Conservation (phyloP, 2,329 filamentous ascomycete species). For the Apiospora marii region DNA sequence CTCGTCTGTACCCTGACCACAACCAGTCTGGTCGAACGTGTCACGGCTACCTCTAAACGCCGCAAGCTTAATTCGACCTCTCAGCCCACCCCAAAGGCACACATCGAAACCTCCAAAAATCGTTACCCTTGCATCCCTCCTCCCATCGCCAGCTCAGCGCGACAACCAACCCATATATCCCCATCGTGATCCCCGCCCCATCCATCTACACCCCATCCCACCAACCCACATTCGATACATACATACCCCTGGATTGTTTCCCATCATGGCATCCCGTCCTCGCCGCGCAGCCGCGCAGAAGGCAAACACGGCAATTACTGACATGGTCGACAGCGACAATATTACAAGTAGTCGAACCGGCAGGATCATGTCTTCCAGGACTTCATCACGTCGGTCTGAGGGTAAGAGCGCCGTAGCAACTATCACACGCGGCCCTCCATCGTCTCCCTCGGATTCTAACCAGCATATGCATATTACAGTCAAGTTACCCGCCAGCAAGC, state of each 20-base stretch:
- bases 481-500: slow-evolving; percentile 60
- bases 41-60: slow-evolving; percentile 19
- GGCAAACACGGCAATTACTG: slow-evolving; percentile 56
- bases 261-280: slow-evolving; percentile 42
- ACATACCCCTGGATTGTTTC: slow-evolving; percentile 16
- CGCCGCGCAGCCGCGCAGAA: slow-evolving; percentile 55
- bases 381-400: slow-evolving; percentile 55
- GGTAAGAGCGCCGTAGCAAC: slow-evolving; percentile 53
- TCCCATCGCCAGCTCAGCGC: not conserved
- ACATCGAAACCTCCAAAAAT: slow-evolving; percentile 21
- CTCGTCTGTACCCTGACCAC: slow-evolving; percentile 21
- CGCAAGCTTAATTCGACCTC: slow-evolving; percentile 24
- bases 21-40: slow-evolving; percentile 17
- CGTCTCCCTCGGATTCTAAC: slow-evolving; percentile 52
- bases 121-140: not conserved
- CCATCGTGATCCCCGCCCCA: slow-evolving; percentile 22
- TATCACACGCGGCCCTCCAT: slow-evolving; percentile 53
- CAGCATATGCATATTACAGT: slow-evolving; percentile 60
- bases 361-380: slow-evolving; percentile 55
- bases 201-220: not conserved
- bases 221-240: slow-evolving; percentile 11
- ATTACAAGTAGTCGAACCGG: slow-evolving; percentile 43
- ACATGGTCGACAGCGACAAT: slow-evolving; percentile 59
- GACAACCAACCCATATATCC: slow-evolving; percentile 1
- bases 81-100: slow-evolving; percentile 15